Base-by-base conservation (phyloP, 306 rosid species). In the Citrullus mucosospermus region DNA sequence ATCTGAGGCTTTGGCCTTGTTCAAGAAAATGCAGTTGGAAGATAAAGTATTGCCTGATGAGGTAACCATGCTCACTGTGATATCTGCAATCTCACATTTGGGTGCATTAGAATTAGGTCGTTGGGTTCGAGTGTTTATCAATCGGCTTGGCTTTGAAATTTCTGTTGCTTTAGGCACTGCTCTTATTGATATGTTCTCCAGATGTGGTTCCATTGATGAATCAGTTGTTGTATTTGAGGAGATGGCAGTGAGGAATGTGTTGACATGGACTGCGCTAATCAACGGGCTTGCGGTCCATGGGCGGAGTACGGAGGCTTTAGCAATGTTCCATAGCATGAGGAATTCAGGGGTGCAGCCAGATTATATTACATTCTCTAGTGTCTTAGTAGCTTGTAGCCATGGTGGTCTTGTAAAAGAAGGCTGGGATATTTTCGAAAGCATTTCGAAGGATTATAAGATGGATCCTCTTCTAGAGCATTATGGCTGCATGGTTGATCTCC, bases 401-500 rank as follows among this genome's bases (percentile, higher is more conserved):
- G 82, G 85, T 6, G 90, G 93, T 63, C 86, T 90, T 15, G 87
- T 90, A 67, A 85, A 86, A 79, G 91, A 88, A 43, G 91, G 90
- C 11, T 36, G 83, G 88, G 39, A 9, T 53, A 20, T 88, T 80
- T 90, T 86, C 9, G 20, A 63, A 69, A 82, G 85, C 81, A 86
- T 90, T 77, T 16, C 39, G 78, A 77, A 74, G 32, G 86, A 71
- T 73, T 79, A 83, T 54, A 39, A 76, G 25, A 57, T 85, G 78
- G 83, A 85, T 14, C 93, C 91, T 1, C 60, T 51, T 77, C 81
- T 88, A 60, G 90, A 88, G 82, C 91, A 90, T 80, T 90, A 86
- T 85, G 91, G 93, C 78, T 90, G 91, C 75, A 83, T 90, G 87
- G 91, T 82, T 80, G 93, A 88, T 72, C 79, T 90, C 76, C 86